Base-by-base conservation (phyloP, 2,329 filamentous ascomycete genomes). In the Dothistroma pini region DNA sequence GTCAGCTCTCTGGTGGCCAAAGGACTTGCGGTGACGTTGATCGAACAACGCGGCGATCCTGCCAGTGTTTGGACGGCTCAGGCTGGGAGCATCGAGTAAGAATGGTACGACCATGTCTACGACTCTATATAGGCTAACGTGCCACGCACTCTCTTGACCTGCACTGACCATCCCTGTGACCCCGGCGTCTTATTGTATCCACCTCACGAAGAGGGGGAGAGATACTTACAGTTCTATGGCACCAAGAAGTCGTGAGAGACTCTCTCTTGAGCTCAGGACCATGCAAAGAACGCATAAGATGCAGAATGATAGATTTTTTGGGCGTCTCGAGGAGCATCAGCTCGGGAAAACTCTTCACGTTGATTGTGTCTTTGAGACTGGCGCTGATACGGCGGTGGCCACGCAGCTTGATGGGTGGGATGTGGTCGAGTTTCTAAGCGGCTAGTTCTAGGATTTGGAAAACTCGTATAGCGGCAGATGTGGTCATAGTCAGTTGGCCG, bases 391-490 rank as follows among this genome's bases (percentile, higher is more conserved):
- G 47, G 12, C 41, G 60, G 10, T 59, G 29, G 2, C 9, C 22
- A 31, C 49, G 50, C 35, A 63, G 49, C n/a, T 54, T 11, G 29
- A 54, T n/a, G 12, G 54, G 21, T 6, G 32, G 22, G 8, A 57
- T 12, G 16, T 50, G 5, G 16, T 44, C 11, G 21, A 63, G 61
- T 14, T 57, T 60, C 29, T 34, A 31, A 12, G 54, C 57, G 44
- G 55, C 12, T 14, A 63, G 54, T n/a, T 63, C 48, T 8, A 54
- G 44, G 34, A 55, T 49, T 19, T 12, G 54, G 51, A 63, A 63
- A 12, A 57, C 50, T 21, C 16, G 31, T 10, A 6, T n/a, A 25
- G 53, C 31, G 2, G 6, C 12, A 5, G 12, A 12, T 32, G 11
- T 12, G 25, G 57, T 14, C 7, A 3, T 9, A 9, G 38, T 10